Evolutionary conservation across 2,329 filamentous ascomycete species (phyloP).

Genomic region (Leptosphaerulina australis): DNA sequence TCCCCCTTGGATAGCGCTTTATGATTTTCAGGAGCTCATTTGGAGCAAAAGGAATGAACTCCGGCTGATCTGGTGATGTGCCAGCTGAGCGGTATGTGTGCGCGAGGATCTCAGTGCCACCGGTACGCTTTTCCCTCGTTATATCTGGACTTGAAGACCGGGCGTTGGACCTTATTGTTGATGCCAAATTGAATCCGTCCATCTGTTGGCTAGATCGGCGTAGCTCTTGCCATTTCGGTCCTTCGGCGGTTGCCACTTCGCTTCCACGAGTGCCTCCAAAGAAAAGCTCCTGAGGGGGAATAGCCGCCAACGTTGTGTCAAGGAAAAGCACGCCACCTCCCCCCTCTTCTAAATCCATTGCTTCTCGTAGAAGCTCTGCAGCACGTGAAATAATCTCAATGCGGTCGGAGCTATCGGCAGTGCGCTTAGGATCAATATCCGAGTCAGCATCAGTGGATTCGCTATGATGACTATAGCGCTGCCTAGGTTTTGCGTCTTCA

Average conservation of each 20-base stretch:
- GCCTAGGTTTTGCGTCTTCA: not conserved
- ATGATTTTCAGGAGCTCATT: constrained; percentile 50
- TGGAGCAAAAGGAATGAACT: constrained; percentile 46
- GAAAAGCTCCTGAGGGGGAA: not conserved
- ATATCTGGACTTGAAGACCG: constrained; percentile 24
- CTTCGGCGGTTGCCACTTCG: not conserved
- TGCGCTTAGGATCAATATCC: constrained; percentile 1
- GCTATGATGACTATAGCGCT: constrained; percentile 7
- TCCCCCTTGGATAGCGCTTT: constrained; percentile 20
- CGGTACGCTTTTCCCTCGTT: constrained; percentile 33
- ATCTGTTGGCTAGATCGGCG: not conserved
- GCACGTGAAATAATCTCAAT: constrained; percentile 56
- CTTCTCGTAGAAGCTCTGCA: constrained; percentile 55
- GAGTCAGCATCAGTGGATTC: constrained; percentile 2
- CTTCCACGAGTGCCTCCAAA: not conserved
- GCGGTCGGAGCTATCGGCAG: constrained; percentile 43
- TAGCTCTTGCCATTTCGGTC: not conserved
- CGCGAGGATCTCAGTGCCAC: constrained; percentile 51
- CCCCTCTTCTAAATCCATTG: constrained; percentile 53
- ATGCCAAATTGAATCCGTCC: not conserved
- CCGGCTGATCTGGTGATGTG: constrained; percentile 46
- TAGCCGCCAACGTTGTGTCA: constrained; percentile 34
- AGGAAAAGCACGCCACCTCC: constrained; percentile 58
- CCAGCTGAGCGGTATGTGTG: constrained; percentile 25
- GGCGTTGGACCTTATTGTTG: not conserved